A percentile compares a stretch with the other conserved stretches of the same genome.
Evolutionary conservation across 192 early-diverging fungal genomes (phyloP).

Genomic region (Mortierella antarctica): DNA sequence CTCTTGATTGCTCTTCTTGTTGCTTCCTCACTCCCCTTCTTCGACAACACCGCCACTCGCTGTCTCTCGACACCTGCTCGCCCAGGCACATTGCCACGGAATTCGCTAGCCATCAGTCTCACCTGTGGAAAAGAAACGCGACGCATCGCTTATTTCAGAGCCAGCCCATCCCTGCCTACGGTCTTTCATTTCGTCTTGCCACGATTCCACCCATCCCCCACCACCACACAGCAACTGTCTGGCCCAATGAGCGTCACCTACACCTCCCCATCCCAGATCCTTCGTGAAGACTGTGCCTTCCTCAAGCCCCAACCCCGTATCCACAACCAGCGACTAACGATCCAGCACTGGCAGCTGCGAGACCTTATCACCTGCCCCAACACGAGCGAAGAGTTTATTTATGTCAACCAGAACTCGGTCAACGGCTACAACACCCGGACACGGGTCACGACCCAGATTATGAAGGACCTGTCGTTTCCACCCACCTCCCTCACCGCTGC

Average conservation of each 20-base stretch:
- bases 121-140: too few relatives aligned
- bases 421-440: conserved; percentile 68
- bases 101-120: too few relatives aligned
- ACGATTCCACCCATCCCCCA: background rate
- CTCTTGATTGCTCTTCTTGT: background rate
- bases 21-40: background rate
- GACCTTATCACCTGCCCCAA: conserved; percentile 87
- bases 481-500: conserved; percentile 64
- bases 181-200: background rate
- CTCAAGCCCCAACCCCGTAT: conserved; percentile 73
- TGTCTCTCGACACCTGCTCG: background rate
- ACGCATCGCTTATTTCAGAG: too few relatives aligned
- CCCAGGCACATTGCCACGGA: too few relatives aligned
- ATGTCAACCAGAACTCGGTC: conserved; percentile 80
- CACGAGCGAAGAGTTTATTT: conserved; percentile 79
- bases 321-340: conserved; percentile 85
- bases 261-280: conserved; percentile 34
- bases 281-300: conserved; percentile 75
- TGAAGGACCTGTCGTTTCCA: conserved; percentile 73
- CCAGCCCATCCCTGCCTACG: too few relatives aligned
- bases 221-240: background rate
- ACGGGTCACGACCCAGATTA: conserved; percentile 59
- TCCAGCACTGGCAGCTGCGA: conserved; percentile 97
- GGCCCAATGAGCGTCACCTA: conserved; percentile 19
- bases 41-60: background rate